Base-by-base conservation (phyloP, 176 grass and related monocot genomes). In the Secale cereale region DNA sequence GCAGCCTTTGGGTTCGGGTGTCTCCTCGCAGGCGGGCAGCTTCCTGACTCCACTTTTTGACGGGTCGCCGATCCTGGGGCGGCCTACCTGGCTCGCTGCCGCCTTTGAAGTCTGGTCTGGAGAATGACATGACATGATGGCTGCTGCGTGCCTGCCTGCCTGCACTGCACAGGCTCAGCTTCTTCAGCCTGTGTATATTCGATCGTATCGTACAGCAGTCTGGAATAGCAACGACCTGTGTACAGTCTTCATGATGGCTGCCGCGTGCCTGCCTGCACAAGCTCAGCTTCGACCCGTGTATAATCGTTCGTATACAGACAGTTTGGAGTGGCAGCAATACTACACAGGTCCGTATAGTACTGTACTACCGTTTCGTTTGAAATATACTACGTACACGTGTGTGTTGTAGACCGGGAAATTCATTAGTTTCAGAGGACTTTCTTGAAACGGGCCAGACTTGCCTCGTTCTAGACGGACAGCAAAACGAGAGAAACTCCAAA, bases 21-120 rank as follows among this genome's bases (percentile, higher is more conserved):
- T 74, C 70, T 40, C 86, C 87, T 81, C 2, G 25, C 66, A 36
- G 43, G 85, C 89, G 29, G 84, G 90, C 86, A 94, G 7, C 36
- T 43, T 78, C 74, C 90, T 76, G 85, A 39, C 56, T 25, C 46
- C 0, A 62, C 63, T 71, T 78, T 43, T 33, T 15, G 22, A 63
- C 81, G 46, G 70, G 81, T 81, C 88, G 60, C 82, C 59, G 39
- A 33, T 94, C 74, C 77, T 82, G 79, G 82, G 82, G 43, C 2
- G 14, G 25, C 16, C 43, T 45, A 14, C 31, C n/a, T 67, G 30
- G 36, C 77, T 41, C 17, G 50, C 50, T 54, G 50, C 50, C 17
- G 27, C 43, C 27, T 72, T 79, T 11, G n/a, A 68, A 68, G 70
- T 62, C 83, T 57, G 35, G 69, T 85, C 46, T 46, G 80, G 11